Evolutionary conservation across 139 green algal genomes (phyloP).

Genomic region (Deuterostichococcus epilithicus): DNA sequence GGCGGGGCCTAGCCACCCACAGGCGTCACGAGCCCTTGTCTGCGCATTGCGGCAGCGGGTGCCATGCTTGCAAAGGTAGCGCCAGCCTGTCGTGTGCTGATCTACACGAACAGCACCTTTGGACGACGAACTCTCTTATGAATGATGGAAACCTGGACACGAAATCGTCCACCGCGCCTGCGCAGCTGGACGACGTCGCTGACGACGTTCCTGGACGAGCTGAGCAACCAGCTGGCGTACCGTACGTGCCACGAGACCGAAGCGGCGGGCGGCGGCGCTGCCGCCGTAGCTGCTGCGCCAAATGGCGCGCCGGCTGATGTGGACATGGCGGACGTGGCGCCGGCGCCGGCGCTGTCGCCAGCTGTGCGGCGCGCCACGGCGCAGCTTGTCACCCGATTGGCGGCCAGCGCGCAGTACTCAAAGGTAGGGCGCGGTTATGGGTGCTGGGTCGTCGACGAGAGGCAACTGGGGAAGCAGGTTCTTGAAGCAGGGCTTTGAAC

Average conservation of each 20-base stretch:
- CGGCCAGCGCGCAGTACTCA: constrained; percentile 70
- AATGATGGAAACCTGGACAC: too few relatives aligned
- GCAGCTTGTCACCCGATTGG: constrained; percentile 56
- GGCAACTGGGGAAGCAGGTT: too few relatives aligned
- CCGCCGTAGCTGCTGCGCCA: neutral
- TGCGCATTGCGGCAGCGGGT: too few relatives aligned
- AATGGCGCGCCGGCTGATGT: neutral
- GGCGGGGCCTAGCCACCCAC: too few relatives aligned
- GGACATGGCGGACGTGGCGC: neutral
- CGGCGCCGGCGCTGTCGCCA: constrained; percentile 13
- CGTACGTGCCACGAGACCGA: constrained; percentile 27
- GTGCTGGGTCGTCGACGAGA: too few relatives aligned
- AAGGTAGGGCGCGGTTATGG: constrained; percentile 52
- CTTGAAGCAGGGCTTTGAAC: too few relatives aligned
- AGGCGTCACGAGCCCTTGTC: too few relatives aligned
- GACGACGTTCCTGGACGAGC: constrained; percentile 37
- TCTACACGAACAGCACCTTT: too few relatives aligned
- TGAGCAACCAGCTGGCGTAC: constrained; percentile 47
- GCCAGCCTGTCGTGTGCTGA: too few relatives aligned
- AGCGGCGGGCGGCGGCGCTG: neutral
- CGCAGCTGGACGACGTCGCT: constrained; percentile 52
- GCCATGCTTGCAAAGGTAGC: too few relatives aligned
- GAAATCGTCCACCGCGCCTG: neutral
- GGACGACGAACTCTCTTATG: too few relatives aligned
- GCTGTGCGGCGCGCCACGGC: constrained; percentile 16